Percentiles rank a stretch among this genome's conserved stretches.
phyloP scores from a whole-genome alignment of 73 alveolate species.

The Uronychia setigera region DNA sequence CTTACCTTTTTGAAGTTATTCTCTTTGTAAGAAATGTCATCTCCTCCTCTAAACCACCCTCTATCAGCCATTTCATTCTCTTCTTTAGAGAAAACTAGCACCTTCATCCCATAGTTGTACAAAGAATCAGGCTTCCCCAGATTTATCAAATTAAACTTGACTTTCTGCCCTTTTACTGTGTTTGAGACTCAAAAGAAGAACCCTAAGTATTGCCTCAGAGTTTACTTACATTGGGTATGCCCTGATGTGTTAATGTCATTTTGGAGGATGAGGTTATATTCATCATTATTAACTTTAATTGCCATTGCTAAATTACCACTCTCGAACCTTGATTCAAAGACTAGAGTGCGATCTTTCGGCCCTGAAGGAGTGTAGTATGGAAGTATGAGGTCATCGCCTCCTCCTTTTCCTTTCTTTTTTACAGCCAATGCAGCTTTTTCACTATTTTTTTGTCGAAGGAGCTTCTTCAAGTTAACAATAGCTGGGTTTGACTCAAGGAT shows the following conservation, averaged over 20 bases:
- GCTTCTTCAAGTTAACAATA: background rate
- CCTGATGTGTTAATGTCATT: slow-evolving; percentile 89
- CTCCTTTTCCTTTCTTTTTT: slow-evolving; percentile 15
- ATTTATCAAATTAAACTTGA: slow-evolving; percentile 94
- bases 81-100: slow-evolving; percentile 84
- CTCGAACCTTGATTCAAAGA: slow-evolving; percentile 70
- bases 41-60: slow-evolving; percentile 57
- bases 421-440: background rate
- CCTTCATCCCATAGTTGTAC: slow-evolving; percentile 93
- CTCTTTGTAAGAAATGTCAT: slow-evolving; percentile 29
- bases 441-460: background rate
- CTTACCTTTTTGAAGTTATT: slow-evolving; percentile 24
- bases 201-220: slow-evolving; percentile 32
- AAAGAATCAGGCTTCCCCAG: slow-evolving; percentile 96
- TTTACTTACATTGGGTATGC: slow-evolving; percentile 68
- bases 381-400: background rate
- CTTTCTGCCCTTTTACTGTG: slow-evolving; percentile 38
- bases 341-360: slow-evolving; percentile 16
- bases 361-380: slow-evolving; percentile 7
- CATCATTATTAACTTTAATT: slow-evolving; percentile 52
- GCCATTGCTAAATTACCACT: slow-evolving; percentile 73
- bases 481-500: background rate
- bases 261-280: slow-evolving; percentile 78
- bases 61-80: slow-evolving; percentile 35
- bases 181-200: slow-evolving; percentile 55